Evolutionary conservation across 331 rosid species (phyloP).

Genomic region (Rhamnella rubrinervis): DNA sequence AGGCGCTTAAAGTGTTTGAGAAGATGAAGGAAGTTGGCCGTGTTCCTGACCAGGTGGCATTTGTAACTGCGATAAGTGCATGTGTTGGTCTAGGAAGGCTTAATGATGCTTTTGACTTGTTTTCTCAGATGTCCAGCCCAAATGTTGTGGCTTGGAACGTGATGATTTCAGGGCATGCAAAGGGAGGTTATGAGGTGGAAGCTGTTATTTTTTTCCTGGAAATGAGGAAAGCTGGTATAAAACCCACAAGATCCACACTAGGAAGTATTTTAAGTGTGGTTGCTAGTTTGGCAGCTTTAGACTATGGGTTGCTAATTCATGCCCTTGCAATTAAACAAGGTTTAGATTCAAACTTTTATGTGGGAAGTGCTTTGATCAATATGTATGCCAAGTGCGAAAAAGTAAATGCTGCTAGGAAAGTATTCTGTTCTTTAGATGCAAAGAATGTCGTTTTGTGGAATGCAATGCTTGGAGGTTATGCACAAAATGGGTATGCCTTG

Average conservation of each 20-base stretch:
- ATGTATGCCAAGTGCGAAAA: constrained; percentile 77
- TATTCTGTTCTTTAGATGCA: neutral
- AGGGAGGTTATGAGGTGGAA: constrained; percentile 45
- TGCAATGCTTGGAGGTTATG: constrained; percentile 8
- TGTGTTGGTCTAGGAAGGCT: constrained; percentile 48
- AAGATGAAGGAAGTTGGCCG: constrained; percentile 45
- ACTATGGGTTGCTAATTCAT: constrained; percentile 66
- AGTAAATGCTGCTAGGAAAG: constrained; percentile 26
- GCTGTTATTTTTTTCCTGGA: constrained; percentile 49
- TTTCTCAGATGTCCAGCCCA: constrained; percentile 41
- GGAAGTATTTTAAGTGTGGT: constrained; percentile 81
- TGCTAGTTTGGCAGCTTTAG: constrained; percentile 43
- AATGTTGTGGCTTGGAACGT: constrained; percentile 86
- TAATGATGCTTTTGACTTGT: constrained; percentile 53
- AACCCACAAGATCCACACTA: constrained; percentile 76
- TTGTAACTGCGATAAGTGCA: constrained; percentile 66
- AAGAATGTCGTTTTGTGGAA: neutral
- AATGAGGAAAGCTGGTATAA: constrained; percentile 55
- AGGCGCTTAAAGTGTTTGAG: constrained; percentile 59
- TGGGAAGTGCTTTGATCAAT: constrained; percentile 82
- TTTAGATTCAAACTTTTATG: constrained; percentile 66
- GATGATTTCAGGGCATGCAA: constrained; percentile 85
- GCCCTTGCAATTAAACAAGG: constrained; percentile 72
- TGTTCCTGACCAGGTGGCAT: constrained; percentile 56
- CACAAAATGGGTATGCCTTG: constrained; percentile 50